Conservation (phyloP, 169 alveolate genomes). For the Plasmodium vivax region DNA sequence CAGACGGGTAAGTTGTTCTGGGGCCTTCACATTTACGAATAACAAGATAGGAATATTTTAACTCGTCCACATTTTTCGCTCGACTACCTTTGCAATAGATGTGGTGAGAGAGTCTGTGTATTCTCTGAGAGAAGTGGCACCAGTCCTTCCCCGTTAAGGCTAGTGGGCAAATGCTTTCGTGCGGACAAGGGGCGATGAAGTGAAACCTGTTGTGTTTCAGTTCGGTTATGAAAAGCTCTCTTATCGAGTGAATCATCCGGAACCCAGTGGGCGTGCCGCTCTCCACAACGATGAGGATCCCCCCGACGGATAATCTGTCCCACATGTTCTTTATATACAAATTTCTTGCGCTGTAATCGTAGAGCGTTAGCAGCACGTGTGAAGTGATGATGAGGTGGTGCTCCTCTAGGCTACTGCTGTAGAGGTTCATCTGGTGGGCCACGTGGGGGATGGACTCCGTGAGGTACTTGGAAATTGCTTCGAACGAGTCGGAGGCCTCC, state of each 20-base stretch:
- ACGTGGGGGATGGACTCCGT: slow-evolving; percentile 72
- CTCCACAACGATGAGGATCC: slow-evolving; percentile 84
- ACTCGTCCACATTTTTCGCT: slow-evolving; percentile 85
- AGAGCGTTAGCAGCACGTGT: slow-evolving; percentile 42
- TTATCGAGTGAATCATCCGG: slow-evolving; percentile 87
- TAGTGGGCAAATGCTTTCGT: slow-evolving; percentile 91
- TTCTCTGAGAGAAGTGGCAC: slow-evolving; percentile 91
- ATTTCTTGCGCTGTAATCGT: slow-evolving; percentile 72
- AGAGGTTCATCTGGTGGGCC: slow-evolving; percentile 78
- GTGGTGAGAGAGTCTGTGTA: slow-evolving; percentile 87
- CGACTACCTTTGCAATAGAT: slow-evolving; percentile 87
- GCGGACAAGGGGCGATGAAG: slow-evolving; percentile 92
- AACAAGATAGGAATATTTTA: slow-evolving; percentile 87
- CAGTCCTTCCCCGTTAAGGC: slow-evolving; percentile 92
- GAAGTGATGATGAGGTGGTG: slow-evolving; percentile 80
- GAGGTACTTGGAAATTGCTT: slow-evolving; percentile 76
- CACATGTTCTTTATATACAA: slow-evolving; percentile 81
- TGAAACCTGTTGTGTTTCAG: slow-evolving; percentile 83
- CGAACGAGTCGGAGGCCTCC: slow-evolving; percentile 80
- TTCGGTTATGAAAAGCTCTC: slow-evolving; percentile 89
- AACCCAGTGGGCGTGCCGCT: slow-evolving; percentile 93
- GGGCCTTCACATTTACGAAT: slow-evolving; percentile 86
- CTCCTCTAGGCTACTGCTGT: slow-evolving; percentile 47
- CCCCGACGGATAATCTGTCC: slow-evolving; percentile 77
- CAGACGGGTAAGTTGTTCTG: slow-evolving; percentile 59